Evolutionary conservation across 495 filamentous ascomycete species (phyloP).

Genomic region (Trichoderma asperelloides): DNA sequence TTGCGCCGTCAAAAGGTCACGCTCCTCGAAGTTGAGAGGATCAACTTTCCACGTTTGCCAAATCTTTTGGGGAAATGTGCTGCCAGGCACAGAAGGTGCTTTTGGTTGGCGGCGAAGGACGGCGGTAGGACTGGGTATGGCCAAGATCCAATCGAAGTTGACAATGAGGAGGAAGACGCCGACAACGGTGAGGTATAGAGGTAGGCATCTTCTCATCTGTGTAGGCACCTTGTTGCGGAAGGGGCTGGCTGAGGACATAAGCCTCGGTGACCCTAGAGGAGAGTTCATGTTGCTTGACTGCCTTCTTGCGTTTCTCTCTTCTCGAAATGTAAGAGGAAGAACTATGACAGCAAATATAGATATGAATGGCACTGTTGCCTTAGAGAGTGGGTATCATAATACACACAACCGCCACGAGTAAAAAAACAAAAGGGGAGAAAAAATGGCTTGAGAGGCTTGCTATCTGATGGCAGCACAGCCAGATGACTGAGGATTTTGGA

Average conservation of each 20-base stretch:
- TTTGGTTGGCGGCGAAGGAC: constrained; percentile 5
- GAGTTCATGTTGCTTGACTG: constrained; percentile 21
- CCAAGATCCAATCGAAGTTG: constrained; percentile 21
- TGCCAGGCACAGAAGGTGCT: background rate
- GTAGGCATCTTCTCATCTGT: constrained; percentile 15
- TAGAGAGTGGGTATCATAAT: background rate
- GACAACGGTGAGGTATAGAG: constrained; percentile 15
- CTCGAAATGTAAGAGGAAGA: background rate
- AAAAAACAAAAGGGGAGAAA: background rate
- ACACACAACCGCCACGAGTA: background rate
- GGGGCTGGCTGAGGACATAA: constrained; percentile 27
- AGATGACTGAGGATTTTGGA: background rate
- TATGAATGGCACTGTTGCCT: background rate
- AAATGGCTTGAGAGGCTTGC: background rate
- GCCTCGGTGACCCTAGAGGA: constrained; percentile 28
- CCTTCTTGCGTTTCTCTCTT: background rate
- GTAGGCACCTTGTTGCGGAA: constrained; percentile 28
- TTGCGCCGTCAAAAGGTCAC: constrained; percentile 42
- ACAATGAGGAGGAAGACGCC: constrained; percentile 24
- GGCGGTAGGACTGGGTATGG: background rate
- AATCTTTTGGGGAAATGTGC: constrained; percentile 43
- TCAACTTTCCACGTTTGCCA: constrained; percentile 64
- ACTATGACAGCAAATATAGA: background rate
- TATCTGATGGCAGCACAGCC: background rate
- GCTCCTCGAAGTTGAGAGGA: constrained; percentile 46